Base-by-base conservation (phyloP, 768 basidiomycete genomes). In the Mrakia blollopis region DNA sequence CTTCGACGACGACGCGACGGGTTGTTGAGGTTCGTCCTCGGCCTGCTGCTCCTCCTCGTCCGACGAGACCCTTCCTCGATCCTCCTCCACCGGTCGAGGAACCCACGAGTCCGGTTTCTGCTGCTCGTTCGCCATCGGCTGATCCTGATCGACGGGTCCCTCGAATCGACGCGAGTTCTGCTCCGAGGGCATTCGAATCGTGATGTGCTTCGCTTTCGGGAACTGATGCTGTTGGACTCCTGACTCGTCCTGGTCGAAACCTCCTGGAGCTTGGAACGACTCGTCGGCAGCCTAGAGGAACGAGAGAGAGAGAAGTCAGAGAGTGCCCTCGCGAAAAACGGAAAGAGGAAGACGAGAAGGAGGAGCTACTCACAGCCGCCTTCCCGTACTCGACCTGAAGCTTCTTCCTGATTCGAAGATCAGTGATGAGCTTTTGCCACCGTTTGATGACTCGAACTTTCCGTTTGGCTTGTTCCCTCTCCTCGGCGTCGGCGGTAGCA, bases 401-500 rank as follows among this genome's bases (percentile, higher is more conserved):
- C 63, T 93, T 88, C 80, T 91, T 87, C 23, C 94, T 88, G 77
- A 98, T 91, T 50, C 92, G 88, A 65, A 98, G 86, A 4, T 95
- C 97, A 41, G 92, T 91, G 35, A 99, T 87, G 60, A 99, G 88
- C 75, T 90, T 89, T 72, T 86, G 88, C 96, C 96, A 99, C 30
- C 91, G 89, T 83, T 94, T 95, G 79, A 96, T 84, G 0, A 89
- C 91, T 50, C 89, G 88, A 72, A 93, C 93, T 79, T 91, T 88
- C 76, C 87, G 88, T 84, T 93, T 95, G 14, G 85, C 85, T 32
- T 88, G 87, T 65, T 91, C 91, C 80, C 89, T 92, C 83, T 92
- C 90, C 76, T 90, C 89, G 7, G 90, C 91, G 35, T 89, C 88
- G 79, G 89, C 88, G 81, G 92, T 91, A 16, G 91, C 88, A 83